phyloP scores from a whole-genome alignment of 2,329 filamentous ascomycete species.

The Colletotrichum costaricense region DNA sequence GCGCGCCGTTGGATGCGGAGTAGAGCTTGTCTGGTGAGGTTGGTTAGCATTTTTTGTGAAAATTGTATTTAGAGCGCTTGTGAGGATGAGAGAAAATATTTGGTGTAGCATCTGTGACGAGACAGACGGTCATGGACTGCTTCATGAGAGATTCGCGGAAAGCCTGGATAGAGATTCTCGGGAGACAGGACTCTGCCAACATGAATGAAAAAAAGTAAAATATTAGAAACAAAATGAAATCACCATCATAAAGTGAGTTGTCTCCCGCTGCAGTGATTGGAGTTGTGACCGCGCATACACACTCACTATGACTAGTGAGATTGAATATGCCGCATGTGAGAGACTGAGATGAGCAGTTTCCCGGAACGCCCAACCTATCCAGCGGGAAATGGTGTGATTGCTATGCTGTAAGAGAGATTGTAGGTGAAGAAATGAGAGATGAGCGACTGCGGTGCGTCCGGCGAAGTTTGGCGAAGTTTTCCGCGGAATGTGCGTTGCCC shows the following conservation, averaged over 20 bases:
- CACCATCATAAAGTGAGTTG: neutral
- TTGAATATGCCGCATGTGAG: no score
- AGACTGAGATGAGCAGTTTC: neutral
- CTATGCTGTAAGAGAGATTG: neutral
- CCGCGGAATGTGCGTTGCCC: conserved; percentile 1
- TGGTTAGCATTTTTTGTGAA: neutral
- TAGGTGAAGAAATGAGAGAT: neutral
- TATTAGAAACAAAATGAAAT: no score
- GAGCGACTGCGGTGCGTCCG: conserved; percentile 20
- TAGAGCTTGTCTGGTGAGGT: conserved; percentile 50
- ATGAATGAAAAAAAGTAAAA: neutral
- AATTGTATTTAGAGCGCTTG: neutral
- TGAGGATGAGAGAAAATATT: neutral
- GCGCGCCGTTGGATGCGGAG: conserved; percentile 82
- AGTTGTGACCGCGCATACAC: no score
- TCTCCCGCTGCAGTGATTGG: neutral
- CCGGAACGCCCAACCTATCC: neutral
- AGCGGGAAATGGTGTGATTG: neutral
- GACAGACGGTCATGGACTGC: no score
- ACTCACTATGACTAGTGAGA: no score
- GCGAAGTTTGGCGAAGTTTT: conserved; percentile 23
- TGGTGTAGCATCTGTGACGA: no score
- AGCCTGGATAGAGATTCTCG: neutral
- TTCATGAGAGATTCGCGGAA: no score
- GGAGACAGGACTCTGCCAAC: neutral